These are phyloP conservation scores for Colletotrichum sansevieriae DNA, from an alignment of 2,329 filamentous ascomycete species.

Conservation along the genomic window DNA sequence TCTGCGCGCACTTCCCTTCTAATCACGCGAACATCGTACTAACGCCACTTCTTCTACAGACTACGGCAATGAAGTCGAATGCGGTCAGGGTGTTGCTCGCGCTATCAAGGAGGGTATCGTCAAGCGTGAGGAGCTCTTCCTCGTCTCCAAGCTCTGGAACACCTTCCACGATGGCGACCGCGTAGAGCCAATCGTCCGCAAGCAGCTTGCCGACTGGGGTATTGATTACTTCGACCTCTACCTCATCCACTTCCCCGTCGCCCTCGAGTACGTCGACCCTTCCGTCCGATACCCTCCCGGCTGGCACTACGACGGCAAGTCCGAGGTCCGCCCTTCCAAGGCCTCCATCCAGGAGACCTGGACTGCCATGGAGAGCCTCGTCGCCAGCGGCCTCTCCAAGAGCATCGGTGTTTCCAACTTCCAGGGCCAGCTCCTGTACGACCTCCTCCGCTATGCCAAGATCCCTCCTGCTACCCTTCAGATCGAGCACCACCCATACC, in stretches of 20 bases:
- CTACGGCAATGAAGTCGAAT: conserved; percentile 86
- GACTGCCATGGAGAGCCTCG: conserved; percentile 82
- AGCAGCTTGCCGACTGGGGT: conserved; percentile 85
- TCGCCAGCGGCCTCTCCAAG: conserved; percentile 75
- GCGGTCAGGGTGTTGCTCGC: conserved; percentile 80
- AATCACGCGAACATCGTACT: background rate
- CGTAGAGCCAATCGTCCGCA: conserved; percentile 80
- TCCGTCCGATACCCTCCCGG: conserved; percentile 82
- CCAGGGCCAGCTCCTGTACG: conserved; percentile 81
- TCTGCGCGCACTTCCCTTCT: background rate
- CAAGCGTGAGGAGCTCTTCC: conserved; percentile 89
- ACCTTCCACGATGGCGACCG: conserved; percentile 86
- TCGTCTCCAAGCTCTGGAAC: conserved; percentile 95
- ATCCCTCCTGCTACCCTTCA: conserved; percentile 83
- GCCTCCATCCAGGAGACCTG: conserved; percentile 86
- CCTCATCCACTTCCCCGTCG: conserved; percentile 90
- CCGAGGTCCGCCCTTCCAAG: conserved; percentile 73
- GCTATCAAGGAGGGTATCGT: conserved; percentile 86
- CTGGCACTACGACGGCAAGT: conserved; percentile 76
- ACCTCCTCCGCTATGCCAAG: conserved; percentile 82
- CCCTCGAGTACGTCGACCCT: conserved; percentile 88
- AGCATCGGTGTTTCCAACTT: conserved; percentile 89
- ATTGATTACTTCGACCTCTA: conserved; percentile 92
- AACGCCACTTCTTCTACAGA: conserved; percentile 60
- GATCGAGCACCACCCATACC: conserved; percentile 92